phyloP scores from a whole-genome alignment of 768 basidiomycete genomes.

The Arthromyces matolae region DNA sequence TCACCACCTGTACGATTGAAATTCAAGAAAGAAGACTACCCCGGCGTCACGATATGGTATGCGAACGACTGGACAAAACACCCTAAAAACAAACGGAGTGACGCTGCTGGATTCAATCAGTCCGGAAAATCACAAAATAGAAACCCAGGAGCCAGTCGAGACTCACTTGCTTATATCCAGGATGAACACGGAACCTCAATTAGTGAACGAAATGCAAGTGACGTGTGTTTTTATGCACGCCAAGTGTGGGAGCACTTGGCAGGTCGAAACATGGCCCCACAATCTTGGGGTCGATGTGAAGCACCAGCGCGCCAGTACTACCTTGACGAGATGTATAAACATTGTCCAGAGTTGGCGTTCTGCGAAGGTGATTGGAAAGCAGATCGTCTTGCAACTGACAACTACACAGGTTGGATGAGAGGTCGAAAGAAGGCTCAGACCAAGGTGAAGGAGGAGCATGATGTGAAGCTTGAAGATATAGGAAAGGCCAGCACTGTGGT shows the following conservation, averaged over 20 bases:
- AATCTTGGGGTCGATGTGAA: not conserved
- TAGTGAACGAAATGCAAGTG: not conserved
- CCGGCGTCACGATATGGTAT: too few relatives aligned
- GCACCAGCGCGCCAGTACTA: not conserved
- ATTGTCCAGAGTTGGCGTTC: not conserved
- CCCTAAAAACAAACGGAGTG: not conserved
- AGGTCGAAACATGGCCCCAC: not conserved
- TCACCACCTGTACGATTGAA: too few relatives aligned
- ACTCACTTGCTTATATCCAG: constrained; percentile 2
- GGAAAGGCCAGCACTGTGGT: too few relatives aligned
- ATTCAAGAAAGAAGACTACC: too few relatives aligned
- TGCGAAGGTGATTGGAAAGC: constrained; percentile 2
- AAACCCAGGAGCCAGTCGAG: too few relatives aligned
- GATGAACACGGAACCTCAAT: not conserved
- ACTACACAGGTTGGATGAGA: not conserved
- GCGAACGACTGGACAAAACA: not conserved
- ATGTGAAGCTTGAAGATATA: not conserved
- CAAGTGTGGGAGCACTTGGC: not conserved
- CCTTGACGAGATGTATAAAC: not conserved
- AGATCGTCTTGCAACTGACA: too few relatives aligned
- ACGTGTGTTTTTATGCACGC: not conserved
- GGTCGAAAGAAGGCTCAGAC: not conserved
- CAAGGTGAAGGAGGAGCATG: not conserved
- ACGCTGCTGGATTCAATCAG: not conserved
- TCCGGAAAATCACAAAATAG: not conserved